A percentile compares a stretch with the other conserved stretches of the same genome.
phyloP scores from a whole-genome alignment of 257 asterid genomes.

The Osmanthus fragrans region DNA sequence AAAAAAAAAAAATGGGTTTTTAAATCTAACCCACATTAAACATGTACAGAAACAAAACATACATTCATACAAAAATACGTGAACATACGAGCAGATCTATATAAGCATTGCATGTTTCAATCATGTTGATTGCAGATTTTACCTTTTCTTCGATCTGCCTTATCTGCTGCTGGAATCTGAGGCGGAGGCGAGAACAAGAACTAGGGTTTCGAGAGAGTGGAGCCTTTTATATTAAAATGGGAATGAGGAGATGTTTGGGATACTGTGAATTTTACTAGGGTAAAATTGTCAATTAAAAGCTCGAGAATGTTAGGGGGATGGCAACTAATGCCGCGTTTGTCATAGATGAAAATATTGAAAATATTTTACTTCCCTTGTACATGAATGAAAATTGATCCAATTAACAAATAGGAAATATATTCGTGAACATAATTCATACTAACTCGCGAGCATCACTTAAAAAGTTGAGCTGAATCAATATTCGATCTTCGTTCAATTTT shows the following conservation, averaged over 20 bases:
- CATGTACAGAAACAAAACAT: background rate
- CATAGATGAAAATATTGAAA: background rate
- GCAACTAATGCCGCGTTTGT: background rate
- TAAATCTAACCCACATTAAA: background rate
- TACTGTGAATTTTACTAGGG: background rate
- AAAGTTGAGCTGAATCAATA: no score
- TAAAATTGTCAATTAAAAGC: background rate
- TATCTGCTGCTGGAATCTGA: conserved; percentile 7
- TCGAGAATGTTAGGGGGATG: no score
- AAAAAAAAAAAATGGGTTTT: background rate
- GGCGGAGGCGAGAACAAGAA: conserved; percentile 17
- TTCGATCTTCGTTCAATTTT: no score
- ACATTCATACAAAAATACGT: background rate
- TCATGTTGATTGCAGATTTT: background rate
- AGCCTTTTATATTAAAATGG: background rate
- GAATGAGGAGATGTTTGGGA: background rate
- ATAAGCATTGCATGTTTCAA: background rate
- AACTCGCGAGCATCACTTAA: no score
- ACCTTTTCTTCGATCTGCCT: conserved; percentile 7
- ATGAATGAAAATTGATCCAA: no score
- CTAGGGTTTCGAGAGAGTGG: conserved; percentile 27
- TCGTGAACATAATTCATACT: no score
- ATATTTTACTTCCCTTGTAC: no score
- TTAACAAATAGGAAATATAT: no score
- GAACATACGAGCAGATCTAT: background rate